These are phyloP conservation scores for Balakata baccata DNA, from an alignment of 345 rosid species.

Conservation along the genomic window DNA sequence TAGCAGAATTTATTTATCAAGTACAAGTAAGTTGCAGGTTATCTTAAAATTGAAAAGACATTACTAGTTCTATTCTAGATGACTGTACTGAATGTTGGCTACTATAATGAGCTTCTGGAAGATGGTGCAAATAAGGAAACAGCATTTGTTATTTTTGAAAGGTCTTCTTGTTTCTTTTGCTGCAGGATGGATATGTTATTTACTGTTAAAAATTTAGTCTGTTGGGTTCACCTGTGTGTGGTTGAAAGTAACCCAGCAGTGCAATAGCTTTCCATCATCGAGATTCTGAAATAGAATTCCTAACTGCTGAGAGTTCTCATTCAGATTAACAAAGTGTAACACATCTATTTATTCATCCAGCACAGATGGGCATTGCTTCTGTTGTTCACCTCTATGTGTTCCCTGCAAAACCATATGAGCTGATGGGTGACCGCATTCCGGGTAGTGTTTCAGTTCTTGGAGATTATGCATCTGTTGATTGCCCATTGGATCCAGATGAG, in stretches of 20 bases:
- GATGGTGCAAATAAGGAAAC: not conserved
- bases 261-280: not conserved
- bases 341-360: conserved; percentile 50
- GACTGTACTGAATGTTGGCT: not conserved
- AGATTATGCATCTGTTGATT: conserved; percentile 90
- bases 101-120: not conserved
- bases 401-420: conserved; percentile 86
- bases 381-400: conserved; percentile 89
- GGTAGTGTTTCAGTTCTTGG: conserved; percentile 91
- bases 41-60: not conserved
- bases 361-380: conserved; percentile 99
- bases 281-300: conserved; percentile 2
- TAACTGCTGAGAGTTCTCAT: conserved; percentile 5
- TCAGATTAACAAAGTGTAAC: conserved; percentile 35
- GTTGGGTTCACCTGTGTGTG: not conserved
- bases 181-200: not conserved
- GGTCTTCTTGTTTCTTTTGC: not conserved
- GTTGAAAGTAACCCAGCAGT: not conserved
- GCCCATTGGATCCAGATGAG: conserved; percentile 95
- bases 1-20: not conserved
- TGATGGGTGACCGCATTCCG: conserved; percentile 76
- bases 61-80: not conserved
- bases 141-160: not conserved
- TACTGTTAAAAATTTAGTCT: not conserved
- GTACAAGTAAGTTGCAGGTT: not conserved